These are phyloP conservation scores for Dalbergia cultrata DNA, from an alignment of 306 rosid species.

Conservation along the genomic window DNA sequence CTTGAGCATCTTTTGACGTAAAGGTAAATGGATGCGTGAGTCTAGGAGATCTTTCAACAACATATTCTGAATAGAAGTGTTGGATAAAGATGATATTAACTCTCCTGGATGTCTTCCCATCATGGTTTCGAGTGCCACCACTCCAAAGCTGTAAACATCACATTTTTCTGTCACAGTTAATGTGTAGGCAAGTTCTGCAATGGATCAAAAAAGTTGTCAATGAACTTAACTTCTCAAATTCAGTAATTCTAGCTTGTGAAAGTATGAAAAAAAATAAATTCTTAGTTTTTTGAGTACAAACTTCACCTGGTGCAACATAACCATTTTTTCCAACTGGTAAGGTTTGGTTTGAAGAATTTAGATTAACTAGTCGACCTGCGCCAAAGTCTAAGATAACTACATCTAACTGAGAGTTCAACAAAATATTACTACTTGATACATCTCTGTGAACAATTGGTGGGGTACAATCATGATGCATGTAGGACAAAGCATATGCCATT, in stretches of 20 bases:
- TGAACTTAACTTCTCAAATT: neutral
- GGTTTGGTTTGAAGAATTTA: neutral
- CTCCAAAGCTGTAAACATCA: slow-evolving; percentile 34
- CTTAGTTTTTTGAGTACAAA: too few relatives aligned
- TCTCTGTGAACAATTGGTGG: slow-evolving; percentile 10
- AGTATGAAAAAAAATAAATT: too few relatives aligned
- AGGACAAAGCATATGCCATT: neutral
- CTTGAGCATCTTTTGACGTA: neutral
- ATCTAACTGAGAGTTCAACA: neutral
- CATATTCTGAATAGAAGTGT: neutral
- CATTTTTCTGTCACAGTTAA: slow-evolving; percentile 12
- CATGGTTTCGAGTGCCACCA: slow-evolving; percentile 17
- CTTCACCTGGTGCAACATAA: slow-evolving; percentile 11
- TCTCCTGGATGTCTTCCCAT: slow-evolving; percentile 26
- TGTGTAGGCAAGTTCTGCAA: slow-evolving; percentile 27
- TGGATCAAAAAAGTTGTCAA: neutral
- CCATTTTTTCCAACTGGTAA: neutral
- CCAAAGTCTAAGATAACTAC: slow-evolving; percentile 21
- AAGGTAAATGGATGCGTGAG: neutral
- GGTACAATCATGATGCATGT: slow-evolving; percentile 17
- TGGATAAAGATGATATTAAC: neutral
- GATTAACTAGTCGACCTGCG: neutral
- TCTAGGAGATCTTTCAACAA: slow-evolving; percentile 10
- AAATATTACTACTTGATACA: slow-evolving; percentile 7
- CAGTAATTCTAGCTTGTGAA: too few relatives aligned